phyloP scores from a whole-genome alignment of 1,139 yeast genomes.

The Nakaseomyces sp. region DNA sequence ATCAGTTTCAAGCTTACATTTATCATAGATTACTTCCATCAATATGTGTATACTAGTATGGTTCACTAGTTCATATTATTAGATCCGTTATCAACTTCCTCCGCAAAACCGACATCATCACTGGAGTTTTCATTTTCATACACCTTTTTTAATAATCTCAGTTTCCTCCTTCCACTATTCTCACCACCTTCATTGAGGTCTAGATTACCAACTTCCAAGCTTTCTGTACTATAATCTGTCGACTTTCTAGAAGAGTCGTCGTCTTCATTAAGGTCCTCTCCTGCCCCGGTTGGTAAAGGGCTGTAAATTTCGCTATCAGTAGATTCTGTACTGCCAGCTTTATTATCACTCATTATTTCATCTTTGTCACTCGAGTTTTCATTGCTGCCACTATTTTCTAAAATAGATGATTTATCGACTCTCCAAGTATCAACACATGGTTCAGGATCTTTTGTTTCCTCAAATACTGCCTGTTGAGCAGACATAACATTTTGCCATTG shows the following conservation, averaged over 20 bases:
- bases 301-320: constrained; percentile 7
- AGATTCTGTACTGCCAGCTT: constrained; percentile 7
- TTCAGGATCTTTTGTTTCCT: constrained; percentile 15
- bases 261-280: background rate
- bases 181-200: constrained; percentile 13
- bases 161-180: constrained; percentile 23
- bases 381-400: background rate
- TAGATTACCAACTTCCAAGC: constrained; percentile 22
- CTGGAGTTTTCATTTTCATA: constrained; percentile 6
- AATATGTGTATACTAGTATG: too few relatives aligned
- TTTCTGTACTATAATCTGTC: constrained; percentile 19
- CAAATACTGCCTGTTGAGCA: constrained; percentile 20
- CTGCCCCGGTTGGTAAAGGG: background rate
- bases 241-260: constrained; percentile 4
- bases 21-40: too few relatives aligned
- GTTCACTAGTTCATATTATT: too few relatives aligned
- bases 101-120: background rate
- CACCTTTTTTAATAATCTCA: constrained; percentile 22
- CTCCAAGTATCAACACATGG: constrained; percentile 7
- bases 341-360: constrained; percentile 6
- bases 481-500: constrained; percentile 16
- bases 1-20: too few relatives aligned
- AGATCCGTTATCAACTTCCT: background rate
- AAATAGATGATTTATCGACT: background rate
- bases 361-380: constrained; percentile 10